phyloP scores from a whole-genome alignment of 2,329 filamentous ascomycete species.

The Zymoseptoria pseudotritici region DNA sequence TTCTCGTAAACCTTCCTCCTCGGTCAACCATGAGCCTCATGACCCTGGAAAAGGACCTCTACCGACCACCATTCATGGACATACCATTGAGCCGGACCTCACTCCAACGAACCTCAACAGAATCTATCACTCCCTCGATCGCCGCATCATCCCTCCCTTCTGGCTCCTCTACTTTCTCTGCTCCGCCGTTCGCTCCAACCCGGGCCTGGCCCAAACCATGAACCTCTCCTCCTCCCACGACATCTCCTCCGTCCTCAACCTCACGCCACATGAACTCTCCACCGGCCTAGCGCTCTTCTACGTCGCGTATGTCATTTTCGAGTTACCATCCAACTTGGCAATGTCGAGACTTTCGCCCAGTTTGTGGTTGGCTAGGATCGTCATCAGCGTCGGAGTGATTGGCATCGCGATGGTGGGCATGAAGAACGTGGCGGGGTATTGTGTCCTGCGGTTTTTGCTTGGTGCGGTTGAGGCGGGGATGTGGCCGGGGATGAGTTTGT shows the following conservation, averaged over 20 bases:
- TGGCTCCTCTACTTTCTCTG: slow-evolving; percentile 89
- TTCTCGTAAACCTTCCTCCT: not conserved
- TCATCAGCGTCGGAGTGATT: slow-evolving; percentile 77
- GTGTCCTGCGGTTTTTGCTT: slow-evolving; percentile 75
- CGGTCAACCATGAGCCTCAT: not conserved
- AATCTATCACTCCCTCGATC: slow-evolving; percentile 23
- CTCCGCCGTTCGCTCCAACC: slow-evolving; percentile 84
- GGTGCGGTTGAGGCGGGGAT: slow-evolving; percentile 85
- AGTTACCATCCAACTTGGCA: slow-evolving; percentile 78
- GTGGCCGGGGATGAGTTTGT: slow-evolving; percentile 95
- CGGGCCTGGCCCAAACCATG: slow-evolving; percentile 93
- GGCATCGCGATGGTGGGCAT: slow-evolving; percentile 79
- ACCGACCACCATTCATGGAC: too few relatives aligned
- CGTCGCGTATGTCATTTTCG: slow-evolving; percentile 84
- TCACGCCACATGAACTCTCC: slow-evolving; percentile 70
- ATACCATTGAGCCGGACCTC: not conserved
- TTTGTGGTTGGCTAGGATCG: slow-evolving; percentile 87
- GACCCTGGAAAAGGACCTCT: not conserved
- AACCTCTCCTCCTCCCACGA: slow-evolving; percentile 65
- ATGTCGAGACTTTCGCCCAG: slow-evolving; percentile 81
- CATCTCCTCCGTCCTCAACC: slow-evolving; percentile 60
- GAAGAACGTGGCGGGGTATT: slow-evolving; percentile 74
- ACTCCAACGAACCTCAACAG: slow-evolving; percentile 9
- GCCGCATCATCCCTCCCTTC: slow-evolving; percentile 52
- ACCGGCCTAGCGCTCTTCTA: slow-evolving; percentile 84